A percentile compares a stretch with the other conserved stretches of the same genome.
phyloP scores from a whole-genome alignment of 192 early-diverging fungal species.

The Coemansia sp. region DNA sequence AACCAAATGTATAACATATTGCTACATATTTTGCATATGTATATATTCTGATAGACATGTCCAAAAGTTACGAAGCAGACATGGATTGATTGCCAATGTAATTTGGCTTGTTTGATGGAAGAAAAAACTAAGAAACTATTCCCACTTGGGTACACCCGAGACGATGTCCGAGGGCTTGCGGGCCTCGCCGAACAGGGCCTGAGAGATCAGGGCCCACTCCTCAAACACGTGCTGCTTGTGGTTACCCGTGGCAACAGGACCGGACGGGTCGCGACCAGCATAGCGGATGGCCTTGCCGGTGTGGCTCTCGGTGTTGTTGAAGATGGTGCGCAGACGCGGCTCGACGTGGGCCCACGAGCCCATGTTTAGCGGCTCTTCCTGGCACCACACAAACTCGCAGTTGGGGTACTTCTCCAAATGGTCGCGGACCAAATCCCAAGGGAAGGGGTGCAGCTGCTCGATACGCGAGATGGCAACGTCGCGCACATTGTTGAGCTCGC shows the following conservation, averaged over 20 bases:
- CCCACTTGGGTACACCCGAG: constrained; percentile 71
- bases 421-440: constrained; percentile 84
- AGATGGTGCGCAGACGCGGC: constrained; percentile 80
- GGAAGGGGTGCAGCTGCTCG: constrained; percentile 95
- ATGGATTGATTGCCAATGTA: too few relatives aligned
- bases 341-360: constrained; percentile 88
- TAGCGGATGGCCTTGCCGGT: constrained; percentile 62
- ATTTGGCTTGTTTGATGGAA: neutral
- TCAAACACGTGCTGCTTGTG: constrained; percentile 92
- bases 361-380: constrained; percentile 95
- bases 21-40: constrained; percentile 1
- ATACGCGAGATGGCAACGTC: constrained; percentile 90
- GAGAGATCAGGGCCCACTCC: constrained; percentile 69
- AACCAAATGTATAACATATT: too few relatives aligned
- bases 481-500: constrained; percentile 85
- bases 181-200: constrained; percentile 70
- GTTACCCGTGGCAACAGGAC: constrained; percentile 88
- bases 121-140: constrained; percentile 12
- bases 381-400: constrained; percentile 88
- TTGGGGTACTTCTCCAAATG: constrained; percentile 89
- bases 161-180: constrained; percentile 67
- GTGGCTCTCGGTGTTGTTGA: constrained; percentile 73
- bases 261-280: constrained; percentile 87
- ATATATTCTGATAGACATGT: too few relatives aligned
- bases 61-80: too few relatives aligned